Evolutionary conservation across 2,329 filamentous ascomycete genomes (phyloP), one percentile per base, ranked within the genome.

Genomic region (Diaporthe vaccinii): DNA sequence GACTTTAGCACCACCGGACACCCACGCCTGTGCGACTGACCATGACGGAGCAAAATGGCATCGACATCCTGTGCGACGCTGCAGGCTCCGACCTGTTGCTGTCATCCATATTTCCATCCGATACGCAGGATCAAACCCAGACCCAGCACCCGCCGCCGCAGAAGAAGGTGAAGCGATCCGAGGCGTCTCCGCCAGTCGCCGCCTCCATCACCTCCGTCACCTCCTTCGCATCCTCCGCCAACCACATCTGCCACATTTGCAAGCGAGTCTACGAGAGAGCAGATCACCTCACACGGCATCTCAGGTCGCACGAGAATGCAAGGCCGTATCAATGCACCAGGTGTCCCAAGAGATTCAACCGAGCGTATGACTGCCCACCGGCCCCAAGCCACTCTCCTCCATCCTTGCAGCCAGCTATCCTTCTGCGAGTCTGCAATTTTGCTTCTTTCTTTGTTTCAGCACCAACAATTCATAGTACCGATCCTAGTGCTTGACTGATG

Each of bases 231-330:
- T 55, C 70, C 49, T 36, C 55, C 7, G 61, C 31, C n/a, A 46
- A 39, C 34, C 62, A 74, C 55, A 70, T 80, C 49, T 81, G 80
- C 71, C 79, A 80, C 36, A 77, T 81, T 51, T 81, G 80, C 74
- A 78, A 77, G 68, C 75, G 80, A 17, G 79, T 81, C 41, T 81
- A 81, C 70, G 80, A 81, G 74, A 80, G 80, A 69, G 80, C 80
- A 65, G 80, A 81, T 57, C 80, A 81, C 65, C 76, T 81, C 44
- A 80, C 80, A 28, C 75, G 80, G 34, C 80, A 81, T 53, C 75
- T 81, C 39, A 79, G 79, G 65, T 81, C 80, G 7, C 80, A 82
- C 67, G 80, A 81, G 73, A 82, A 82, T 58, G 80, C 80, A 12
- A 75, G 80, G 12, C 80, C 79, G 41, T 81, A 81, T 68, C 78